Base-by-base conservation (phyloP, 306 rosid species). In the Trifolium pratense region DNA sequence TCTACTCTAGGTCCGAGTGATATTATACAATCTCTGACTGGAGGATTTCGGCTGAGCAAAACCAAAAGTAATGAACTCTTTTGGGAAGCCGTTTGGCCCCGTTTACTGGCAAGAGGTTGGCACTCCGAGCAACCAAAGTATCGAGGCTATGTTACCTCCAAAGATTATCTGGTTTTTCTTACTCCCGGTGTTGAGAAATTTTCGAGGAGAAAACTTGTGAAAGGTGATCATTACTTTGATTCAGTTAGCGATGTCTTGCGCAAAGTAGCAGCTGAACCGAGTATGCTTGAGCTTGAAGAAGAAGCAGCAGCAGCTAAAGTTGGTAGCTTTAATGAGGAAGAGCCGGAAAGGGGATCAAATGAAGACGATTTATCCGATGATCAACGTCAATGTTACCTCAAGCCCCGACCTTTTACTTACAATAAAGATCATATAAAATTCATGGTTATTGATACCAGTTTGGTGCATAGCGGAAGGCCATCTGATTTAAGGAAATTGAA, bases 371-470 rank as follows among this genome's bases (percentile, higher is more conserved):
- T 52, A 18, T 52, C 58, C 1, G 58, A 52, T 21, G 26, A 18
- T 52, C 26, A 52, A 17, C 58, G 14, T 18, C 58, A 52, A 52
- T 52, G 58, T 52, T 52, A 52, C 58, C 58, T 52, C 14, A 52
- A 52, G 26, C 58, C 58, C 2, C 26, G 58, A 18, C 9, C 58
- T 52, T 52, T 10, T 52, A 52, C 58, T 5, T 52, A 52, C 26
- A 52, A 21, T 17, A 52, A 52, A 18, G 26, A 52, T 52, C 75
- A 67, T 60, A 72, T 80, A 79, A 82, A 84, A 79, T 81, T 79
- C 62, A 81, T 85, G n/a, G 77, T 83, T 83, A 81, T 80, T 2
- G 89, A 81, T 80, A 86, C 90, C 73, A 82, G 90, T 81, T 84
- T 80, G 83, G 66, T 29, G 37, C 66, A 14, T 29, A 16, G 40